Conservation (phyloP, 164 flowering plant genomes). For the Sextonia rubra region DNA sequence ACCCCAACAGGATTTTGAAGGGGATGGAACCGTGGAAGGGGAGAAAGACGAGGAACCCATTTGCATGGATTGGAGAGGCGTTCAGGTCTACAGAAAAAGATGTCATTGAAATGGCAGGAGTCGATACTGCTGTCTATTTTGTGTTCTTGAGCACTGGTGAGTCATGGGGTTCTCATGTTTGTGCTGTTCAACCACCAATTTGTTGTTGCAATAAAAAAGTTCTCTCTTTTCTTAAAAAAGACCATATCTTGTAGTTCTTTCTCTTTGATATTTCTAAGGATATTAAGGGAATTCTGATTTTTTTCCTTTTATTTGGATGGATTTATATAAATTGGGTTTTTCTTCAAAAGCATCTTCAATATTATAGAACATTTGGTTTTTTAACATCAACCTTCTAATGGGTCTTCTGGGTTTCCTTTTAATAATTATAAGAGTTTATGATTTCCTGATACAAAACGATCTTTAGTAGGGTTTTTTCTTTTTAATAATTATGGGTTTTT, state of each 20-base stretch:
- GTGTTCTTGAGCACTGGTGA: conserved; percentile 76
- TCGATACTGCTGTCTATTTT: conserved; percentile 87
- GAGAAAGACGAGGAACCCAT: conserved; percentile 47
- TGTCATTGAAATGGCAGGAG: conserved; percentile 60
- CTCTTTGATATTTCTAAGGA: neutral
- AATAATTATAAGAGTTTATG: too few relatives aligned
- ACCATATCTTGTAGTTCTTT: neutral
- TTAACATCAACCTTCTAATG: too few relatives aligned
- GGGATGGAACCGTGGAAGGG: conserved; percentile 67
- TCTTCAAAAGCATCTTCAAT: too few relatives aligned
- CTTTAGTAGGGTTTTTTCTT: too few relatives aligned
- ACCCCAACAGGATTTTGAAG: conserved; percentile 76
- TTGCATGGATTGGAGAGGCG: conserved; percentile 72
- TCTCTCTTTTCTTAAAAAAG: neutral
- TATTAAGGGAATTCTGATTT: neutral
- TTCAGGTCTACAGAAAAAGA: conserved; percentile 58
- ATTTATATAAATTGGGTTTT: too few relatives aligned
- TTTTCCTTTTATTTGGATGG: neutral
- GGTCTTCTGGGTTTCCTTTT: too few relatives aligned
- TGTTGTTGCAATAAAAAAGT: neutral
- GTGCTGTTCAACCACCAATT: too few relatives aligned
- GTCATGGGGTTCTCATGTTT: neutral
- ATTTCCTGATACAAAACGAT: too few relatives aligned
- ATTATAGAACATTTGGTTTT: too few relatives aligned
- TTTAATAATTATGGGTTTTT: too few relatives aligned